Percentiles rank a stretch among this genome's conserved stretches.
Conservation (phyloP, 208 protist species). For the Leishmania aethiopica region DNA sequence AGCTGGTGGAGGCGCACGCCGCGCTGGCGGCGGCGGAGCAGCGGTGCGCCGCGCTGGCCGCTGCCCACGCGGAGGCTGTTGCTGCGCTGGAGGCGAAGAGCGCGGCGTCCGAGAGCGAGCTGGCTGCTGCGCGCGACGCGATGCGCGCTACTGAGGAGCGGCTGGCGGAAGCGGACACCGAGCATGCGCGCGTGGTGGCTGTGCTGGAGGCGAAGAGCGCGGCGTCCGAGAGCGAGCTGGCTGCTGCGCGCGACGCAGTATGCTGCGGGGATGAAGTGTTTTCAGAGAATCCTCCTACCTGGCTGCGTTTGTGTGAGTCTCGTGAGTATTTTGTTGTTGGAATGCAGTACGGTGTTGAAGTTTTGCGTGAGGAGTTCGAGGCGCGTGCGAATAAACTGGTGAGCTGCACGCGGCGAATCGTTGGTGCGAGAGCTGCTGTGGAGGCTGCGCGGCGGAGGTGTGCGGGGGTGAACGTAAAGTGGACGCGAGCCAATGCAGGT, state of each 20-base stretch:
- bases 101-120: too few relatives aligned
- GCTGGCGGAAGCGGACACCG: too few relatives aligned
- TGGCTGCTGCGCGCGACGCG: too few relatives aligned
- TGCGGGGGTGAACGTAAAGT: background rate
- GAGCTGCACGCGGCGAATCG: background rate
- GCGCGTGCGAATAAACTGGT: background rate
- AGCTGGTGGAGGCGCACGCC: too few relatives aligned
- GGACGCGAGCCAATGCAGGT: background rate
- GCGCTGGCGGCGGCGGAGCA: too few relatives aligned
- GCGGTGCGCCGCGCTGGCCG: too few relatives aligned
- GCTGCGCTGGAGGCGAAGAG: too few relatives aligned
- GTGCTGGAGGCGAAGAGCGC: background rate
- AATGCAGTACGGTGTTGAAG: background rate
- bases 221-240: conserved; percentile 17
- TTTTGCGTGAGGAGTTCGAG: background rate
- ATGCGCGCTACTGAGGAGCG: too few relatives aligned
- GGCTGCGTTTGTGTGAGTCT: background rate
- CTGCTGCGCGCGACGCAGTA: background rate
- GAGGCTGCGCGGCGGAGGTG: conserved; percentile 2
- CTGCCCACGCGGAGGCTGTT: too few relatives aligned
- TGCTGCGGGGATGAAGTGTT: accelerated
- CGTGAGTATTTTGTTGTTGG: background rate
- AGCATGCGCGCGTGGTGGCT: too few relatives aligned
- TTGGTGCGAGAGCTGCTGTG: background rate
- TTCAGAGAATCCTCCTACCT: background rate